Percentiles rank a stretch among this genome's conserved stretches.
Conservation (phyloP, 1,284 basidiomycete genomes). For the Puccinia polysora region DNA sequence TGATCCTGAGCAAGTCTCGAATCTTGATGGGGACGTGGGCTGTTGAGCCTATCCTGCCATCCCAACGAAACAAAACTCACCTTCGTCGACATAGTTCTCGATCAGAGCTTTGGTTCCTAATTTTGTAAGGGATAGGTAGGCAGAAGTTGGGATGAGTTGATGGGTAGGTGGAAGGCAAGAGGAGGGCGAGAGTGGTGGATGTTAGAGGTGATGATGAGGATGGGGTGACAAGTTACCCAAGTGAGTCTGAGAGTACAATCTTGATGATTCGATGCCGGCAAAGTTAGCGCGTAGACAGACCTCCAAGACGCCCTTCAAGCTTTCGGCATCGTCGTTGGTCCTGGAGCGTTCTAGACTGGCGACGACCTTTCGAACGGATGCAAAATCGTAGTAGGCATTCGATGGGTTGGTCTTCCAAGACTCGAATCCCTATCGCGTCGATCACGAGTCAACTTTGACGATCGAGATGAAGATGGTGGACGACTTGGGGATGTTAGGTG, state of each 20-base stretch:
- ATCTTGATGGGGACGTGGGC: not conserved
- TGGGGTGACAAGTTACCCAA: too few species aligned
- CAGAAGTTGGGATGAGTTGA: not conserved
- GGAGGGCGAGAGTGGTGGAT: too few species aligned
- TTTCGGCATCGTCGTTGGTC: constrained; percentile 71
- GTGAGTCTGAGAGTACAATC: constrained; percentile 80
- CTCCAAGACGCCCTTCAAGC: constrained; percentile 81
- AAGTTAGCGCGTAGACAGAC: constrained; percentile 90
- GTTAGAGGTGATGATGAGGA: too few species aligned
- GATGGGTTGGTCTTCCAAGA: constrained; percentile 79
- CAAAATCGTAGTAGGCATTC: constrained; percentile 83
- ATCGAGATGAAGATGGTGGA: too few species aligned
- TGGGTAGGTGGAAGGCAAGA: not conserved
- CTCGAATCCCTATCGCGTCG: constrained; percentile 67
- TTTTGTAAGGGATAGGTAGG: not conserved
- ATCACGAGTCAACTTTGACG: too few species aligned
- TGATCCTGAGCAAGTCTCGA: too few species aligned
- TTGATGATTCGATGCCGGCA: constrained; percentile 83
- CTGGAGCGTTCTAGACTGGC: constrained; percentile 63
- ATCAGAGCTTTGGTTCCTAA: constrained; percentile 41
- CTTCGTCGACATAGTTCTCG: constrained; percentile 70
- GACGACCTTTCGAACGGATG: constrained; percentile 70
- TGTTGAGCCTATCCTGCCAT: too few species aligned
- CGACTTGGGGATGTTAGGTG: too few species aligned
- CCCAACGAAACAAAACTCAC: too few species aligned